These are phyloP conservation scores for Lodderomyces oxycetoniae DNA, from an alignment of 1,139 yeast genomes.

Conservation along the genomic window DNA sequence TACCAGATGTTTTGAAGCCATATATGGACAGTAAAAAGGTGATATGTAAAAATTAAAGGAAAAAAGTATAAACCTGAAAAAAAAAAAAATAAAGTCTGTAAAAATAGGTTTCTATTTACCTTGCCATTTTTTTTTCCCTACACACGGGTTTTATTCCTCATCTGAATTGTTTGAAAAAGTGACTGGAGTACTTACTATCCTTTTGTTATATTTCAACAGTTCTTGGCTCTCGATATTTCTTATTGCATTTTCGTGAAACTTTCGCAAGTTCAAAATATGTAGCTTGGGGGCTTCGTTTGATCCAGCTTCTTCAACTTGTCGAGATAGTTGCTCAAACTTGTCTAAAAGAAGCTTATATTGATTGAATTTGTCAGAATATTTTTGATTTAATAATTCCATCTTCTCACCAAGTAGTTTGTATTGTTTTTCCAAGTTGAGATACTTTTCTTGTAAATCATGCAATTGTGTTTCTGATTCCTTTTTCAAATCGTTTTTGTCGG, in stretches of 20 bases:
- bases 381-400: slow-evolving; percentile 20
- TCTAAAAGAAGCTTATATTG: slow-evolving; percentile 22
- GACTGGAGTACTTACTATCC: slow-evolving; percentile 33
- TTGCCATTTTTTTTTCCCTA: slow-evolving; percentile 3
- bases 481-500: no score
- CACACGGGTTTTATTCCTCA: no score
- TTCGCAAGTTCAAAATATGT: slow-evolving; percentile 23
- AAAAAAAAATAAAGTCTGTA: slow-evolving; percentile 1
- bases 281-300: background rate
- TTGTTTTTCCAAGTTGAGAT: slow-evolving; percentile 5
- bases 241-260: slow-evolving; percentile 27
- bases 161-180: slow-evolving; percentile 22
- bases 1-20: slow-evolving; percentile 66
- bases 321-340: slow-evolving; percentile 22
- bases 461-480: slow-evolving; percentile 3
- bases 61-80: no score
- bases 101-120: background rate
- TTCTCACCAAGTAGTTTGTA: slow-evolving; percentile 8
- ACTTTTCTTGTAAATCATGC: background rate
- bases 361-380: slow-evolving; percentile 26
- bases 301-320: slow-evolving; percentile 7
- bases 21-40: slow-evolving; percentile 57
- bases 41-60: background rate
- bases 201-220: slow-evolving; percentile 14
- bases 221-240: slow-evolving; percentile 17